Evolutionary conservation across 1,284 basidiomycete species (phyloP), one percentile per base, ranked within the genome.

Genomic region (Vanrija pseudolonga): DNA sequence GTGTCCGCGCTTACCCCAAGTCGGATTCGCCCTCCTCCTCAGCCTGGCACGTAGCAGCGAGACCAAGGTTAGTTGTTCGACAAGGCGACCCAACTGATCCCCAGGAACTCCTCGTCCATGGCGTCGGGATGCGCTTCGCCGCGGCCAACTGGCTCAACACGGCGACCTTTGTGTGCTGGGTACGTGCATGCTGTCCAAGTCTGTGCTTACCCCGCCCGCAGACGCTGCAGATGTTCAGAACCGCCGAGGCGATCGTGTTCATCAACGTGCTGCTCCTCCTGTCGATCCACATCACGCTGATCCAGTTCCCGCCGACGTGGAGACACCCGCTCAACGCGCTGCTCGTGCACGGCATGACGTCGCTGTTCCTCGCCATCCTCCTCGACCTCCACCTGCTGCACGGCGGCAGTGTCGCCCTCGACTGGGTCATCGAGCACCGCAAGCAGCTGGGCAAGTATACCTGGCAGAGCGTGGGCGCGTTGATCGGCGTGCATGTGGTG

Each of bases 71-170:
- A 44, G 72, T 55, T 6, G 2, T n/a, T n/a, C n/a, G n/a, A n/a
- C n/a, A n/a, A n/a, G n/a, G n/a, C n/a, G n/a, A n/a, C n/a, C n/a
- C n/a, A n/a, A n/a, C n/a, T n/a, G n/a, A n/a, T n/a, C n/a, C n/a
- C n/a, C 56, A 86, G 83, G 80, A 76, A 50, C 82, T 87, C 0
- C 73, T 90, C 7, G 81, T 86, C 0, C 84, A 88, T 63, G 89
- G 85, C 8, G 87, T 91, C 12, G 90, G 90, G 0, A 70, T 88
- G 6, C 80, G 86, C 2, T 81, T 95, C 39, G 87, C 91, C 0
- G 70, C 89, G 22, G 82, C 88, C 5, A 92, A 94, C 67, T 86
- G 88, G 81, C 65, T 87, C 6, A 86, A 90, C 82, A 89, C 87
- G 0, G 73, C 83, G 3, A 94, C 89, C 89, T 87, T 88, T 0